Evolutionary conservation across 2,329 filamentous ascomycete species (phyloP), one percentile per base, ranked within the genome.

Genomic region (Monilinia fructigena): DNA sequence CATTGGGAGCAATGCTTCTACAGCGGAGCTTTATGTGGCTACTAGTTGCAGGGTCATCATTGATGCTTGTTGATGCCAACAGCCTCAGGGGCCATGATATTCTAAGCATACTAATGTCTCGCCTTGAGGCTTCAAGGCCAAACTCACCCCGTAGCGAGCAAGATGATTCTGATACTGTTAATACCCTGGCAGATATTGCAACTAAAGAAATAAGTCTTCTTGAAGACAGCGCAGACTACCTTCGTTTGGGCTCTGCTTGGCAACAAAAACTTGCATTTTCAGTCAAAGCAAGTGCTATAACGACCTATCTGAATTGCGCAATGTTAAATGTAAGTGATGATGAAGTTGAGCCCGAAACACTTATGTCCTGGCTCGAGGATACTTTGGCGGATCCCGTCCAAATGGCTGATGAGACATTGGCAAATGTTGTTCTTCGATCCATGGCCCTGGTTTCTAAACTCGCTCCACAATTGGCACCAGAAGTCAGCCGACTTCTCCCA

Each of bases 11-110:
- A 16, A 95, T 97, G 89, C 83, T 98, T 7, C 79, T 99, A 28
- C 93, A 97, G 76, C 87, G 92, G 74, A 93, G 89, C 70, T 96
- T 96, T 76, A 92, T 96, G 83, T 89, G 87, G 77, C 85, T 98
- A 42, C 82, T 97, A 16, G 89, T 93, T 45, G 87, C 92, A 2
- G 89, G 86, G 64, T 92, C 91, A 2, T 91, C 91, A 18, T 83
- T 94, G 38, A 81, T 94, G 68, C 82, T 92, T 23, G 83, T 86
- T 42, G 86, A 89, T 52, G 82, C 84, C 7, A 80, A 84, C n/a
- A 78, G 81, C 20, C 79, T 90, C 48, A 82, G 83, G 63, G 82
- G 85, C 52, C 81, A 82, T 18, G 86, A 92, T 69, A 82, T 96
- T 61, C 81, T 97, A 55, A 90, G 95, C 72, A 81, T 91, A 45